These are phyloP conservation scores for Fusarium sp. DNA, from an alignment of 2,329 filamentous ascomycete genomes.

Conservation along the genomic window DNA sequence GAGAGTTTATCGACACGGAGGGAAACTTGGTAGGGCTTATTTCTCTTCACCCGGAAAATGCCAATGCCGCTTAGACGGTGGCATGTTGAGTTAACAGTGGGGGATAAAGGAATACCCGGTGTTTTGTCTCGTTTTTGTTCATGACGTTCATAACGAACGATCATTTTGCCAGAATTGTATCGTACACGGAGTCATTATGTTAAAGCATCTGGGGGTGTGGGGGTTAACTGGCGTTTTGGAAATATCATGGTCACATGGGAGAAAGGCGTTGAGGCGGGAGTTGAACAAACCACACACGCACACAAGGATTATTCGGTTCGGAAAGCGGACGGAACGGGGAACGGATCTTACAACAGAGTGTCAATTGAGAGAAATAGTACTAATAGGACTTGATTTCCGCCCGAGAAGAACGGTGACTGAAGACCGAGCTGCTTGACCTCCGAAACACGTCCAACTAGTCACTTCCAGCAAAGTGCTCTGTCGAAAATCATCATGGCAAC, in stretches of 20 bases:
- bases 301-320: slow-evolving; percentile 21
- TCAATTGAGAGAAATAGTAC: slow-evolving; percentile 25
- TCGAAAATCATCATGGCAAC: slow-evolving; percentile 37
- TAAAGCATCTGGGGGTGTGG: not conserved
- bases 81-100: slow-evolving; percentile 1
- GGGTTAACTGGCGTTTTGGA: not conserved
- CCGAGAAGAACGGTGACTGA: slow-evolving; percentile 28
- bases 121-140: slow-evolving; percentile 11
- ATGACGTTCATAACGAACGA: slow-evolving; percentile 26
- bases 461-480: not conserved
- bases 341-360: not conserved
- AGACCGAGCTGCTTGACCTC: slow-evolving; percentile 24
- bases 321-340: slow-evolving; percentile 22
- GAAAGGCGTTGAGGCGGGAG: slow-evolving; percentile 4
- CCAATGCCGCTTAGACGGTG: slow-evolving; percentile 18
- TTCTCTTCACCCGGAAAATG: slow-evolving; percentile 39
- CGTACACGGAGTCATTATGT: not conserved
- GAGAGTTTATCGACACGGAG: slow-evolving; percentile 44
- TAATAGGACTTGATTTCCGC: slow-evolving; percentile 23
- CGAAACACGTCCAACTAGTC: slow-evolving; percentile 12
- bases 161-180: slow-evolving; percentile 12
- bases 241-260: slow-evolving; percentile 20
- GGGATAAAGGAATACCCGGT: slow-evolving; percentile 44
- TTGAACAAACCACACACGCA: not conserved
- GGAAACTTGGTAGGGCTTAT: slow-evolving; percentile 43